These are phyloP conservation scores for Wickerhamiella parazyma DNA, from an alignment of 805 yeast genomes.

Conservation along the genomic window DNA sequence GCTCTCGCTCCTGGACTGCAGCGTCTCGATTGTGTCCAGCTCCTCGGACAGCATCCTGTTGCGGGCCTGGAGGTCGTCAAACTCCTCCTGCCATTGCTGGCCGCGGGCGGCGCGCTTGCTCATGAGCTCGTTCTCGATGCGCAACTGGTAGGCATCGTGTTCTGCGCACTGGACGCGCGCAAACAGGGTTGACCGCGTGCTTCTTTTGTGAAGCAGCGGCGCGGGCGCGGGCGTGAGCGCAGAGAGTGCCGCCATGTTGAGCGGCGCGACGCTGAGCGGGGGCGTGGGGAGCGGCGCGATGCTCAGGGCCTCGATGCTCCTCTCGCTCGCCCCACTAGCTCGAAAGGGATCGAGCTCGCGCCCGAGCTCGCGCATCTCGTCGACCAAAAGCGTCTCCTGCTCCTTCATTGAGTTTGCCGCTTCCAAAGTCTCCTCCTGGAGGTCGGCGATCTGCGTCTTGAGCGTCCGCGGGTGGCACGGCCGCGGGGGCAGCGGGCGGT, in stretches of 20 bases:
- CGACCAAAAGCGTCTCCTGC: too few species aligned
- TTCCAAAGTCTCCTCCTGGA: too few species aligned
- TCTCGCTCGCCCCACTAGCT: too few species aligned
- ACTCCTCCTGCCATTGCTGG: conserved; percentile 43
- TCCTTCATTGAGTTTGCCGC: too few species aligned
- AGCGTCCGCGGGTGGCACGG: not conserved
- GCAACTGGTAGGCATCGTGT: conserved; percentile 28
- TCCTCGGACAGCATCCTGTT: not conserved
- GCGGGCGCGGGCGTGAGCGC: not conserved
- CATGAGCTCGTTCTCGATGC: conserved; percentile 60
- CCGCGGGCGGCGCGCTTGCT: conserved; percentile 52
- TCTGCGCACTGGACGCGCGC: not conserved
- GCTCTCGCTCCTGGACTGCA: not conserved
- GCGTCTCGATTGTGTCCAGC: not conserved
- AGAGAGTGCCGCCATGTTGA: too few species aligned
- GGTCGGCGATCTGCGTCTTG: not conserved
- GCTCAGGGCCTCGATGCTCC: too few species aligned
- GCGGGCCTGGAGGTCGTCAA: conserved; percentile 50
- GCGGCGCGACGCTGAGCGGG: too few species aligned
- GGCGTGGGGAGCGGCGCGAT: too few species aligned
- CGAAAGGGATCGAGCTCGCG: too few species aligned
- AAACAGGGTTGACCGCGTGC: not conserved
- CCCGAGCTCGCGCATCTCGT: too few species aligned
- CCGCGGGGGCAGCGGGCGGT: not conserved
- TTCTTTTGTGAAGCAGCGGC: not conserved